phyloP scores from a whole-genome alignment of 2,329 filamentous ascomycete species.

The Clarireedia homoeocarpa region DNA sequence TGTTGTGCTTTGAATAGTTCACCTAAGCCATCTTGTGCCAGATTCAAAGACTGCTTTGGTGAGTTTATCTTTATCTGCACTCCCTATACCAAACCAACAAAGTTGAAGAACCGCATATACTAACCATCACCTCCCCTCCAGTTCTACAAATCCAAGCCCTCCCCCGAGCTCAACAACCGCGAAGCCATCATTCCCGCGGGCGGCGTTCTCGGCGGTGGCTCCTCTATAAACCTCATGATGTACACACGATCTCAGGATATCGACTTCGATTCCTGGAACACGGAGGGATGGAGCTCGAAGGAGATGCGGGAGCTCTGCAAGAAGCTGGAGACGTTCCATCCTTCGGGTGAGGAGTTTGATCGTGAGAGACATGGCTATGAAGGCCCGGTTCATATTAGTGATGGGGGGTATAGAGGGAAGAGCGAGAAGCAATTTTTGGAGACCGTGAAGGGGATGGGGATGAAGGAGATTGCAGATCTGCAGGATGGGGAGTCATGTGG shows the following conservation, averaged over 20 bases:
- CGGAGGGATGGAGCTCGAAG: constrained; percentile 42
- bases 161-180: constrained; percentile 38
- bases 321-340: constrained; percentile 49
- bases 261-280: constrained; percentile 46
- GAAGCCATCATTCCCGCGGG: constrained; percentile 34
- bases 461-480: constrained; percentile 44
- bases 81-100: not conserved
- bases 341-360: constrained; percentile 16
- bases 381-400: constrained; percentile 48
- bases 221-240: constrained; percentile 52
- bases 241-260: constrained; percentile 38
- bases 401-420: constrained; percentile 38
- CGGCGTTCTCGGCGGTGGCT: constrained; percentile 54
- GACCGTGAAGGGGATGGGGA: constrained; percentile 40
- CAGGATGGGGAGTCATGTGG: constrained; percentile 40
- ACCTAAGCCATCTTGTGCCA: constrained; percentile 39
- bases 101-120: too few relatives aligned
- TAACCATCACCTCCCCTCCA: constrained; percentile 33
- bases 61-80: not conserved
- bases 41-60: constrained; percentile 38
- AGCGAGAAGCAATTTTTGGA: constrained; percentile 43
- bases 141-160: constrained; percentile 43
- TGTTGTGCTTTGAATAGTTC: constrained; percentile 27
- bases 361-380: constrained; percentile 40
- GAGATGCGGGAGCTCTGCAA: constrained; percentile 46